Evolutionary conservation across 345 rosid species (phyloP).

Genomic region (Leavenworthia alabamica): DNA sequence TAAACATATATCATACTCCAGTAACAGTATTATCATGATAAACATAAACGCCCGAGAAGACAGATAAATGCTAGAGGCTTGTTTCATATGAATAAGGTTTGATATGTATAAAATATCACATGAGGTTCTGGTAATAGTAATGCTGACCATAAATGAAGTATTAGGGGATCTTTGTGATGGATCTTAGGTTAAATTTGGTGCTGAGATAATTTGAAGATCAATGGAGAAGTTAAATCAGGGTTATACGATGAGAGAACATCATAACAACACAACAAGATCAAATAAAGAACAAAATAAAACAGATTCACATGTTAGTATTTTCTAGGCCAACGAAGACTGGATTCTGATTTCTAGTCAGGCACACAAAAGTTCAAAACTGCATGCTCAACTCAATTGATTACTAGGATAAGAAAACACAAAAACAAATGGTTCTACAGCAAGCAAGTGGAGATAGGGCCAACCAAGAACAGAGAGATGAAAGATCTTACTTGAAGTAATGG

Average conservation of each 20-base stretch:
- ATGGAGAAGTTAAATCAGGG: neutral
- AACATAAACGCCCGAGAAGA: neutral
- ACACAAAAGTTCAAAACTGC: too few relatives aligned
- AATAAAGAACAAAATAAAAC: neutral
- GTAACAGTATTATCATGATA: neutral
- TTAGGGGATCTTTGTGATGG: neutral
- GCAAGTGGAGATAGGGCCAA: neutral
- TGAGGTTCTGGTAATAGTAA: neutral
- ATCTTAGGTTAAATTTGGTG: neutral
- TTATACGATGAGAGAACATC: neutral
- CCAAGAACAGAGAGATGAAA: neutral
- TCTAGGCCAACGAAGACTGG: neutral
- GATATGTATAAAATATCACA: neutral
- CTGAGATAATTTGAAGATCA: neutral
- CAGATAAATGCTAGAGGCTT: neutral
- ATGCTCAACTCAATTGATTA: too few relatives aligned
- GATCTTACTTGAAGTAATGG: slow-evolving; percentile 69
- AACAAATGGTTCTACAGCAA: neutral
- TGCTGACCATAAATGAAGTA: neutral
- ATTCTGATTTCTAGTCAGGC: too few relatives aligned
- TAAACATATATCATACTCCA: neutral
- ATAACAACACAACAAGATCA: neutral
- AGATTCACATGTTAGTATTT: neutral
- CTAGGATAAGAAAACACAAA: neutral
- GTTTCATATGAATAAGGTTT: neutral